A percentile compares a stretch with the other conserved stretches of the same genome.
Evolutionary conservation across 108 stramenopile species (phyloP).

Genomic region (Cyclotella atomus): DNA sequence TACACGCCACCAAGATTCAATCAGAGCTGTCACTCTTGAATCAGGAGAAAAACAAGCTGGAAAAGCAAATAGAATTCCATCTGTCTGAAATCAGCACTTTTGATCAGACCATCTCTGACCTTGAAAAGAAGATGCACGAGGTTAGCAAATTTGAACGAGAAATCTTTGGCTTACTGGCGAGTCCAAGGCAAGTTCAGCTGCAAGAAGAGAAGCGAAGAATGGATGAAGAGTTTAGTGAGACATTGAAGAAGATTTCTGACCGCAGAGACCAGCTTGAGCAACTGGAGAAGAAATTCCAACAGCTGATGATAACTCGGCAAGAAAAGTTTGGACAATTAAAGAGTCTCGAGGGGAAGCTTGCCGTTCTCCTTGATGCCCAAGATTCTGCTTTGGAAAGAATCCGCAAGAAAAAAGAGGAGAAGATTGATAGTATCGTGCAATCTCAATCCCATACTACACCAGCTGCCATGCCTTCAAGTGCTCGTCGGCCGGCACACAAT

Average conservation of each 20-base stretch:
- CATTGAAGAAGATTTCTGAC: conserved; percentile 84
- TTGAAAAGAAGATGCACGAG: conserved; percentile 88
- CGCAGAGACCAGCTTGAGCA: conserved; percentile 73
- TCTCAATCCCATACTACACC: background rate
- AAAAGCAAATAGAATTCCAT: conserved; percentile 78
- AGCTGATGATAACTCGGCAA: conserved; percentile 67
- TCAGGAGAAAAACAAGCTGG: conserved; percentile 81
- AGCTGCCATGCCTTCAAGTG: background rate
- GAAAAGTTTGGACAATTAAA: conserved; percentile 84
- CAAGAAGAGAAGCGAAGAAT: conserved; percentile 84
- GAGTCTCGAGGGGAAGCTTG: conserved; percentile 83
- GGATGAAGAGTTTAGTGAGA: conserved; percentile 85
- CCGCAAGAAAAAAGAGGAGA: conserved; percentile 67
- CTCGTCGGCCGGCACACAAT: background rate
- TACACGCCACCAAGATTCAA: conserved; percentile 89
- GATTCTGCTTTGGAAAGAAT: conserved; percentile 81
- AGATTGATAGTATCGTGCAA: conserved; percentile 53
- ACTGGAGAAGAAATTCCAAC: conserved; percentile 63
- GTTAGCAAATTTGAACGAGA: conserved; percentile 76
- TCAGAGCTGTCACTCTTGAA: conserved; percentile 79
- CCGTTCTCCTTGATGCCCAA: conserved; percentile 90
- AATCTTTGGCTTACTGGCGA: conserved; percentile 59
- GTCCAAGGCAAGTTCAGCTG: conserved; percentile 58
- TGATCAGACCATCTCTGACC: conserved; percentile 69
- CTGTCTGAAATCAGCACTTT: conserved; percentile 78